Evolutionary conservation across 2,329 filamentous ascomycete genomes (phyloP).

Genomic region (Zymoseptoria crescenta): DNA sequence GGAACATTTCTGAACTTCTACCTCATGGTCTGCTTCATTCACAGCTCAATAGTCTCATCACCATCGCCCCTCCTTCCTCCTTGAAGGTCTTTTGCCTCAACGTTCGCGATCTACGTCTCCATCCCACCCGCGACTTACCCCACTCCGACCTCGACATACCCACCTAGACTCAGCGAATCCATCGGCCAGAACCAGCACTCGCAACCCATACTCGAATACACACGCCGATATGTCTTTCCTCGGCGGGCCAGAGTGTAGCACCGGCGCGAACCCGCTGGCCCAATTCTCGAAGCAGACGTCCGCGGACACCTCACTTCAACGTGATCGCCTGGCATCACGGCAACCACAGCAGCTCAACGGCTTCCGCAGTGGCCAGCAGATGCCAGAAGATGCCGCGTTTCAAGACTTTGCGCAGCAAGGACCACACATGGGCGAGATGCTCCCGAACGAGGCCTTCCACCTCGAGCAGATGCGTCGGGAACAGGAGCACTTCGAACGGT

Average conservation of each 20-base stretch:
- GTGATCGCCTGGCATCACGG: constrained; percentile 59
- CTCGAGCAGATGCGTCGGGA: constrained; percentile 61
- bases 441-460: constrained; percentile 51
- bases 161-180: neutral
- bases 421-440: constrained; percentile 49
- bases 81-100: neutral
- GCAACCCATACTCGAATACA: neutral
- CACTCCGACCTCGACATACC: neutral
- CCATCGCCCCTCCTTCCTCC: neutral
- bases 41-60: neutral
- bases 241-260: constrained; percentile 92
- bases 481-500: constrained; percentile 42
- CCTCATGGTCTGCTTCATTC: no score
- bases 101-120: neutral
- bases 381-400: constrained; percentile 26
- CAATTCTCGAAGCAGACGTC: constrained; percentile 97
- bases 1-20: no score
- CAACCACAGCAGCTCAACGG: constrained; percentile 22
- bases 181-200: neutral
- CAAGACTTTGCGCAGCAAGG: constrained; percentile 75
- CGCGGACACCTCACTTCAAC: constrained; percentile 89
- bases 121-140: neutral
- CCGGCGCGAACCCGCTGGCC: constrained; percentile 87
- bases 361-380: constrained; percentile 25
- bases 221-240: constrained; percentile 75